A percentile compares a stretch with the other conserved stretches of the same genome.
phyloP scores from a whole-genome alignment of 1,284 basidiomycete genomes.

The Kalmanozyma brasiliensis region DNA sequence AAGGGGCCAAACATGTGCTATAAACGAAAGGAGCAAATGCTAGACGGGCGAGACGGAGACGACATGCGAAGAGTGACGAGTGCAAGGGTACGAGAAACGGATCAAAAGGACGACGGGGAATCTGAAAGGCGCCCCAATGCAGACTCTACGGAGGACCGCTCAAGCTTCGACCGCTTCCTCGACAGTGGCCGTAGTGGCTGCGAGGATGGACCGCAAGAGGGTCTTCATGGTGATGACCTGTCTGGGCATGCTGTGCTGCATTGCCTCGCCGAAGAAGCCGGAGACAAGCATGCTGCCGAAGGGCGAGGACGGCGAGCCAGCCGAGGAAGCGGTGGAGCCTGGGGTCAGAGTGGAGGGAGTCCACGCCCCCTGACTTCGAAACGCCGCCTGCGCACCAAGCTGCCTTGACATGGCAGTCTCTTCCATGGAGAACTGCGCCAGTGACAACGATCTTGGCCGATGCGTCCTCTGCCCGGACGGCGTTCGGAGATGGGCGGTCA shows the following conservation, averaged over 20 bases:
- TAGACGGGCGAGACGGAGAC: too few species aligned
- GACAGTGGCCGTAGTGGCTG: constrained; percentile 13
- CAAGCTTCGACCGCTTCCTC: constrained; percentile 24
- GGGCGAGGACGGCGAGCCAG: constrained; percentile 38
- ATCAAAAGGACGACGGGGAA: too few species aligned
- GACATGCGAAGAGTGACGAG: too few species aligned
- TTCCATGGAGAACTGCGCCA: constrained; percentile 30
- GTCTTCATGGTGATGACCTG: constrained; percentile 40
- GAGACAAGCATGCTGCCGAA: constrained; percentile 40
- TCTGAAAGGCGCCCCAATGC: too few species aligned
- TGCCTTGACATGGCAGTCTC: constrained; percentile 17
- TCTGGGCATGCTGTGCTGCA: constrained; percentile 42
- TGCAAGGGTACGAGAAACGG: too few species aligned
- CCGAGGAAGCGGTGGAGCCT: constrained; percentile 31
- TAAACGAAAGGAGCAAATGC: too few species aligned
- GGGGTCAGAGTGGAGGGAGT: constrained; percentile 22
- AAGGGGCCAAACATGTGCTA: too few species aligned
- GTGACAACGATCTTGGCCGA: constrained; percentile 41
- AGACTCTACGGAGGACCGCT: neutral
- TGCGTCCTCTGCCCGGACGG: constrained; percentile 22
- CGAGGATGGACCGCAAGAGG: constrained; percentile 26
- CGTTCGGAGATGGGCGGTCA: constrained; percentile 23
- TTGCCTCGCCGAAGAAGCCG: constrained; percentile 43
- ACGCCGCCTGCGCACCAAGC: constrained; percentile 11
- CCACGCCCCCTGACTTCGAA: constrained; percentile 30